phyloP scores from a whole-genome alignment of 1,139 yeast genomes.

The Blastobotrys illinoisensis region DNA sequence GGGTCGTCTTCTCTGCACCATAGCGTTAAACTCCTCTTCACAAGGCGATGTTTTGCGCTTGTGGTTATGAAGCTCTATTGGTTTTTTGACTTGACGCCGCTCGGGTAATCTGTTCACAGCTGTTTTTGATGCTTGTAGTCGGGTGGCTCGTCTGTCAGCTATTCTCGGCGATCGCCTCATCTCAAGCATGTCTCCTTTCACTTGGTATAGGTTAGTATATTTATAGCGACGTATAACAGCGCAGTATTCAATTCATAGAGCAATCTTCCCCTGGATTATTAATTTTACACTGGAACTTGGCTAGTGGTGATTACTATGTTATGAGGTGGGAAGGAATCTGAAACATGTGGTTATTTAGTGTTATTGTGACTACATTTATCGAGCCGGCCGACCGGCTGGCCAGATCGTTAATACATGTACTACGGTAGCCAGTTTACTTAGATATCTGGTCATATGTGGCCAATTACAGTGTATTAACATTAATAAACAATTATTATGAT shows the following conservation, averaged over 20 bases:
- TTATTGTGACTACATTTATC: no score
- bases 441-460: no score
- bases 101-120: neutral
- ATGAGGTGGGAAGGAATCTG: no score
- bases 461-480: no score
- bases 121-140: neutral
- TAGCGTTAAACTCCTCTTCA: neutral
- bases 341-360: no score
- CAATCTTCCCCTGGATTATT: neutral
- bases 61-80: neutral
- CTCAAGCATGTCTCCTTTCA: neutral
- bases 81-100: neutral
- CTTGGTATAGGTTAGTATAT: neutral
- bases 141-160: neutral
- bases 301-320: neutral
- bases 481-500: no score
- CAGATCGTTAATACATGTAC: no score
- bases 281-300: neutral
- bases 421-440: no score
- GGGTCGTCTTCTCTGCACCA: neutral
- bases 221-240: neutral
- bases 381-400: no score
- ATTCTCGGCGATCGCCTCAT: neutral
- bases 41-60: neutral
- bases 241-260: neutral